Evolutionary conservation across 495 filamentous ascomycete genomes (phyloP), one percentile per base, ranked within the genome.

Genomic region (Cenococcum geophilum): DNA sequence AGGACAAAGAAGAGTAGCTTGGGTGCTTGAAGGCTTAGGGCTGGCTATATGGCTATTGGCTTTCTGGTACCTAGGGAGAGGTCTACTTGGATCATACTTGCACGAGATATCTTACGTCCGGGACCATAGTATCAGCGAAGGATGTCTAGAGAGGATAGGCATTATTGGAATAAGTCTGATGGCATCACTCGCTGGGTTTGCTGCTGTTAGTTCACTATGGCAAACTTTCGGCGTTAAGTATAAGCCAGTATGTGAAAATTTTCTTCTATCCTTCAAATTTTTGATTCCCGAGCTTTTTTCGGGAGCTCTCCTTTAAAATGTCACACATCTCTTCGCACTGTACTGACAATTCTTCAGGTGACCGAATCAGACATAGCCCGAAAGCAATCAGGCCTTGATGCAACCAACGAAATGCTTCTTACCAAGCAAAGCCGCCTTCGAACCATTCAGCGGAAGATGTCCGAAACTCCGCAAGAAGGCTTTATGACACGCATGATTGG

Each of bases 141-240:
- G 85, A 23, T 89, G 87, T 74, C 76, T 92, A 47, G 87, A 89
- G 71, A 76, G 89, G 37, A 83, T 93, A 18, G 89, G 87, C 16
- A 82, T 92, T 35, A 87, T 91, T 67, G 89, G 89, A 12, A 87
- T 92, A 34, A 86, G 83, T 55, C 75, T 90, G 35, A 92, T 93
- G 89, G 88, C 89, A 9, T 76, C 89, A 21, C 76, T 93, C 35
- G 87, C 89, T 20, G 89, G 89, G 11, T 93, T 92, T 68, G 89
- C 89, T 22, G 87, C 86, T 22, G 85, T 93, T 40, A 88, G 84
- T 49, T 84, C 85, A 9, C 82, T 89, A 25, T 92, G 89, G 89
- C 86, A 91, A 69, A 88, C 80, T 32, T 90, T 92, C 72, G 81
- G 82, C 14, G 80, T 80, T 22, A 81, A 81, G 53, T 70, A 77